Evolutionary conservation across 2,329 filamentous ascomycete species (phyloP).

Genomic region (Monosporascus sp.): DNA sequence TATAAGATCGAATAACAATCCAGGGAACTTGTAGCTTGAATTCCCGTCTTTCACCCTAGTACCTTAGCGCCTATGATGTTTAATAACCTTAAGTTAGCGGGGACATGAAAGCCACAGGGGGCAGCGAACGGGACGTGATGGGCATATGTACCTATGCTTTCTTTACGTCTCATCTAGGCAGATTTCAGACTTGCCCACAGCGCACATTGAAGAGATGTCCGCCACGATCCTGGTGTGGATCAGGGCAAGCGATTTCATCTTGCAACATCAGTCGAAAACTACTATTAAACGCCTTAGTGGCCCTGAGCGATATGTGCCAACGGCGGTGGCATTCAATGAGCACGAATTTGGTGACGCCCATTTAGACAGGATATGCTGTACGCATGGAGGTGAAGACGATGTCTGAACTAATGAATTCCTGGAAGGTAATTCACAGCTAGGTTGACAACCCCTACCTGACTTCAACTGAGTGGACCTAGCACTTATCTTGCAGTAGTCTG

Average conservation of each 20-base stretch:
- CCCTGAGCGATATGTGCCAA: background rate
- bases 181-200: too few species aligned
- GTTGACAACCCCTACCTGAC: background rate
- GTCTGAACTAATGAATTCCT: conserved; percentile 10
- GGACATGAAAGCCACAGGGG: too few species aligned
- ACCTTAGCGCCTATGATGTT: too few species aligned
- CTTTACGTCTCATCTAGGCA: too few species aligned
- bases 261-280: background rate
- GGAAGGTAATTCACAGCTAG: background rate
- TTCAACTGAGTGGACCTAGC: background rate
- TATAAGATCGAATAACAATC: too few species aligned
- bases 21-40: too few species aligned
- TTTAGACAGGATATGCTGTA: background rate
- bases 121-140: too few species aligned
- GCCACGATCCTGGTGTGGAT: background rate
- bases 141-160: too few species aligned
- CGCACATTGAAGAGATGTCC: background rate
- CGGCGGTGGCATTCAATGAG: background rate
- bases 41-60: too few species aligned
- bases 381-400: conserved; percentile 1
- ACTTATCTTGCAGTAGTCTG: background rate
- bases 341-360: background rate
- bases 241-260: background rate
- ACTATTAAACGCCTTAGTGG: background rate
- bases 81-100: too few species aligned